Evolutionary conservation across 2,329 filamentous ascomycete genomes (phyloP).

Genomic region (Colletotrichum euphorbiae): DNA sequence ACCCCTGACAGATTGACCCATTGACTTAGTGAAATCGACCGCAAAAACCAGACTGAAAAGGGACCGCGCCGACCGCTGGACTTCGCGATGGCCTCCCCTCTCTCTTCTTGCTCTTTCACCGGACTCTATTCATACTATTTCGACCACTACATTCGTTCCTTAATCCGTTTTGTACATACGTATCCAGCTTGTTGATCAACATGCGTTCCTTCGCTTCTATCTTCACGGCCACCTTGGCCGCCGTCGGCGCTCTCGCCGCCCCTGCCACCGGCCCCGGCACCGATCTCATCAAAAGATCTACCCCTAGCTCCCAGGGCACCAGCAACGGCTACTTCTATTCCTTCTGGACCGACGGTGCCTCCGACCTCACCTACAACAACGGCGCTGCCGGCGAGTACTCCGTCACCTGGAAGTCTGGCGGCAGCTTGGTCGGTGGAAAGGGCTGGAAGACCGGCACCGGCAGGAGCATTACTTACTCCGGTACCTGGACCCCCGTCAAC

Average conservation of each 20-base stretch:
- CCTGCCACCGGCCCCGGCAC: constrained; percentile 26
- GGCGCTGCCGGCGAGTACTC: constrained; percentile 56
- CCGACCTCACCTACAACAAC: constrained; percentile 57
- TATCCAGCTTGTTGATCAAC: background rate
- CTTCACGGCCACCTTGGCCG: constrained; percentile 34
- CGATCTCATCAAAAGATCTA: constrained; percentile 34
- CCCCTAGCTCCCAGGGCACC: constrained; percentile 45
- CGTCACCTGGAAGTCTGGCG: constrained; percentile 57
- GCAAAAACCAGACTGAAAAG: constrained; percentile 10
- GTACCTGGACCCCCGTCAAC: constrained; percentile 46
- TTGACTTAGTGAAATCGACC: background rate
- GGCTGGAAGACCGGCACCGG: constrained; percentile 65
- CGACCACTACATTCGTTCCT: constrained; percentile 22
- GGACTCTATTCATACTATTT: constrained; percentile 9
- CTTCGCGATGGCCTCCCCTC: background rate
- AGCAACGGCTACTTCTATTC: constrained; percentile 58
- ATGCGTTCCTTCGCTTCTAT: constrained; percentile 36
- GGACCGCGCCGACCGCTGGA: background rate
- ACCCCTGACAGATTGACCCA: background rate
- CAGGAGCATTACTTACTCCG: constrained; percentile 50
- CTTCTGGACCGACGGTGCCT: constrained; percentile 57
- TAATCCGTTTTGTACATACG: constrained; percentile 20
- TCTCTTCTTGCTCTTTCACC: background rate
- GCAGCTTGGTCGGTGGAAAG: constrained; percentile 69
- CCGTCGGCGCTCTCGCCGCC: constrained; percentile 33